These are phyloP conservation scores for Monilinia laxa DNA, from an alignment of 2,329 filamentous ascomycete genomes.

Conservation along the genomic window DNA sequence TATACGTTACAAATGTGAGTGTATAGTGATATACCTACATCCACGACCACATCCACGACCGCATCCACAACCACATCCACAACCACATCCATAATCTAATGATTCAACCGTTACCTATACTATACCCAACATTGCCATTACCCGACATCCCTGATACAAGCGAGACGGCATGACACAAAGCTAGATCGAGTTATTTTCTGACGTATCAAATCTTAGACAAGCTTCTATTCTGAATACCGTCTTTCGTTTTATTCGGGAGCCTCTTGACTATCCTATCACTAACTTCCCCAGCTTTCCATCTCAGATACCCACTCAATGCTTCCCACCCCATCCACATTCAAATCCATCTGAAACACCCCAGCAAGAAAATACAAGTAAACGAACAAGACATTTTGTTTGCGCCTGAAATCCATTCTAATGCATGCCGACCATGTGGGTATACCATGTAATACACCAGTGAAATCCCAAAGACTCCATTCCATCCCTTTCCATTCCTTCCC, in stretches of 20 bases:
- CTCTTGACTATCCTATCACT: background rate
- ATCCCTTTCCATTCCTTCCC: background rate
- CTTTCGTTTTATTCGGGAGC: background rate
- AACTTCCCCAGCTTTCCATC: background rate
- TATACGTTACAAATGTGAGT: too few species aligned
- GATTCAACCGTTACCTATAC: too few species aligned
- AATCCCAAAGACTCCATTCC: background rate
- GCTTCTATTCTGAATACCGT: background rate
- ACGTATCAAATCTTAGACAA: too few species aligned
- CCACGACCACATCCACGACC: too few species aligned
- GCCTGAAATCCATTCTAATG: constrained; percentile 1
- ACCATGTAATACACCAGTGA: background rate
- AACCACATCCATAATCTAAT: too few species aligned
- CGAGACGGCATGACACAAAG: too few species aligned
- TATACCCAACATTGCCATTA: too few species aligned
- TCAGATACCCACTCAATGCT: background rate
- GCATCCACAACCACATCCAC: too few species aligned
- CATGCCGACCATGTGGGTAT: constrained; percentile 1
- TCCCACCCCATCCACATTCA: background rate
- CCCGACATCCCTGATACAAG: too few species aligned
- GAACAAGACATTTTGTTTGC: background rate
- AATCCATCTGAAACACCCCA: background rate
- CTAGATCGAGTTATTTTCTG: too few species aligned
- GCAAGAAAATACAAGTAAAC: background rate
- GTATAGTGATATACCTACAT: too few species aligned